A percentile compares a stretch with the other conserved stretches of the same genome.
phyloP scores from a whole-genome alignment of 768 basidiomycete species.

The Phallus indusiatus region DNA sequence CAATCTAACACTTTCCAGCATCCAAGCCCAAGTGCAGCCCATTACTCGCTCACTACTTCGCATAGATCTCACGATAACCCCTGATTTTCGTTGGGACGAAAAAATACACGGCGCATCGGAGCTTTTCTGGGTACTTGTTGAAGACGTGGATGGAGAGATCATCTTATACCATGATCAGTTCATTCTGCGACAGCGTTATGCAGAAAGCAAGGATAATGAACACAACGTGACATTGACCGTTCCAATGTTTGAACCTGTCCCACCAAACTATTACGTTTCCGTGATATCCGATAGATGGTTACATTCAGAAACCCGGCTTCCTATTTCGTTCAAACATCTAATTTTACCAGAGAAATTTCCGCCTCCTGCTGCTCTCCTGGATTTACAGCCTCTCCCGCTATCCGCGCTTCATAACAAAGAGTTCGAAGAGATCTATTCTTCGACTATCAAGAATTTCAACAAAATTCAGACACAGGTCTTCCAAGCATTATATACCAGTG shows the following conservation, averaged over 20 bases:
- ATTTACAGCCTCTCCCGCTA: conserved; percentile 83
- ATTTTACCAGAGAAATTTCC: conserved; percentile 98
- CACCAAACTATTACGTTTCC: conserved; percentile 97
- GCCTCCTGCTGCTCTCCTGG: conserved; percentile 81
- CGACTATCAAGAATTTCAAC: conserved; percentile 81
- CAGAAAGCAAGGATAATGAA: conserved; percentile 56
- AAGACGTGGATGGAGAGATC: conserved; percentile 95
- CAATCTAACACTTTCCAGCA: conserved; percentile 26
- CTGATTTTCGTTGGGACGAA: conserved; percentile 99
- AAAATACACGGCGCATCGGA: conserved; percentile 85
- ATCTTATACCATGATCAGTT: conserved; percentile 94
- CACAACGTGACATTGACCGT: conserved; percentile 93
- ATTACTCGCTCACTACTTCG: conserved; percentile 89
- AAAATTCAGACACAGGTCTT: conserved; percentile 99
- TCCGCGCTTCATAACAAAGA: conserved; percentile 90
- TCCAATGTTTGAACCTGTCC: conserved; percentile 94
- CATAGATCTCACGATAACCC: conserved; percentile 86
- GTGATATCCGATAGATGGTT: conserved; percentile 93
- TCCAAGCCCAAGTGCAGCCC: conserved; percentile 94
- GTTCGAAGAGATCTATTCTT: conserved; percentile 79
- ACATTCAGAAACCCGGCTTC: conserved; percentile 88
- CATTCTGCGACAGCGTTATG: conserved; percentile 83
- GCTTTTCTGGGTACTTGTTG: conserved; percentile 88
- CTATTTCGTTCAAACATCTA: conserved; percentile 96
- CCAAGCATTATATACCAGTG: conserved; percentile 92